These are phyloP conservation scores for Coleophoma eucalyptorum DNA, from an alignment of 2,329 filamentous ascomycete genomes.

Conservation along the genomic window DNA sequence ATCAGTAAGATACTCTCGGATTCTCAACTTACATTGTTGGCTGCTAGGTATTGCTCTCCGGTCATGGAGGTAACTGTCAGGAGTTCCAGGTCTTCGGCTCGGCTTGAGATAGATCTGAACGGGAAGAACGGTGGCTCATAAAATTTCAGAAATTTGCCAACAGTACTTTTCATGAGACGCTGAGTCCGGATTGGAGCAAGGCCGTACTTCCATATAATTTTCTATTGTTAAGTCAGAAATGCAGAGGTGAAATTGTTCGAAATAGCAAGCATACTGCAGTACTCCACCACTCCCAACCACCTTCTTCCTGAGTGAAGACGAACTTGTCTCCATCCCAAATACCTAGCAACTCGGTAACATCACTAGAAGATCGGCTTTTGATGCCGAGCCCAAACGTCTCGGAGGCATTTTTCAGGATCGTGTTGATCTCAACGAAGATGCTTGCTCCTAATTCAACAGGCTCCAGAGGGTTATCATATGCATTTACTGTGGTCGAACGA, in stretches of 20 bases:
- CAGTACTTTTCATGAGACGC: conserved; percentile 65
- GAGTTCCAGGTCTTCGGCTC: conserved; percentile 64
- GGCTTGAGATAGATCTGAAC: conserved; percentile 70
- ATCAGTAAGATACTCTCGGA: background rate
- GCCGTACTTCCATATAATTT: conserved; percentile 84
- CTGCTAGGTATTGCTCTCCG: conserved; percentile 67
- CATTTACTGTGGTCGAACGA: conserved; percentile 79
- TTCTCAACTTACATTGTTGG: conserved; percentile 49
- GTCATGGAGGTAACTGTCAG: conserved; percentile 63
- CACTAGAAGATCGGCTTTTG: conserved; percentile 38
- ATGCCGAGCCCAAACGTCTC: conserved; percentile 64
- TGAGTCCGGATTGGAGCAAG: conserved; percentile 71
- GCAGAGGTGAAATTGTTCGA: background rate
- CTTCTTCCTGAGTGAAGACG: conserved; percentile 60
- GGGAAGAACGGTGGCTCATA: conserved; percentile 84
- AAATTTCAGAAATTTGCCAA: conserved; percentile 72
- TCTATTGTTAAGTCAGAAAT: conserved; percentile 27
- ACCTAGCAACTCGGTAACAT: conserved; percentile 49
- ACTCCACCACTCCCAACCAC: conserved; percentile 72
- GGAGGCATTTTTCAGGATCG: conserved; percentile 74
- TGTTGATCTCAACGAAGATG: conserved; percentile 85
- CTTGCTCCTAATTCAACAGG: conserved; percentile 86
- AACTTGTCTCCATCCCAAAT: conserved; percentile 83
- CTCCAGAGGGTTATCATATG: conserved; percentile 60
- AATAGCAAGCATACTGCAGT: conserved; percentile 35